Conservation (phyloP, 1,284 basidiomycete species). For the Marasmius tenuissimus region DNA sequence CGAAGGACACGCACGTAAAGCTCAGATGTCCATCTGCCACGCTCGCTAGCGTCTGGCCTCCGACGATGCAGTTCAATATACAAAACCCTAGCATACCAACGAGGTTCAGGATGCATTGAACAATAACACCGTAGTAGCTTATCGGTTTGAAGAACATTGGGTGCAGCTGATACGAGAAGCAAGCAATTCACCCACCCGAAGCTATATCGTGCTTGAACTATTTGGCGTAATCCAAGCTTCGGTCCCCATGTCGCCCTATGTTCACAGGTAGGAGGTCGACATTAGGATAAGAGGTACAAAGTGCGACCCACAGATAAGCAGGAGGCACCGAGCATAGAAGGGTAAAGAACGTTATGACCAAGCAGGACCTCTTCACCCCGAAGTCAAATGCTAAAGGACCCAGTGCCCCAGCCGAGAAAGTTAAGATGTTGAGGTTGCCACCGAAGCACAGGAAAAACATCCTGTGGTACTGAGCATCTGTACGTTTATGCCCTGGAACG, state of each 20-base stretch:
- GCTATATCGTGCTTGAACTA: constrained; percentile 79
- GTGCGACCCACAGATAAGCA: constrained; percentile 53
- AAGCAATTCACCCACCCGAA: constrained; percentile 58
- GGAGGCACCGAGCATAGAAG: constrained; percentile 53
- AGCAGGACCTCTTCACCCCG: constrained; percentile 66
- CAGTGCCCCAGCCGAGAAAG: constrained; percentile 77
- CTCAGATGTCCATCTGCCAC: constrained; percentile 63
- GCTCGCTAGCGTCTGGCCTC: constrained; percentile 76
- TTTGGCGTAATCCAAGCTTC: constrained; percentile 81
- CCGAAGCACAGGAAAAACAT: constrained; percentile 79
- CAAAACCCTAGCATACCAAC: constrained; percentile 70
- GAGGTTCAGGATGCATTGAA: constrained; percentile 67
- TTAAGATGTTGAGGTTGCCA: constrained; percentile 71
- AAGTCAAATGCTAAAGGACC: constrained; percentile 69
- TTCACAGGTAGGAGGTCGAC: background rate
- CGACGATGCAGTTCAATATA: constrained; percentile 77
- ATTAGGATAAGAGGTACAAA: background rate
- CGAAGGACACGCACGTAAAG: constrained; percentile 54
- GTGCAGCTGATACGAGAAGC: too few species aligned
- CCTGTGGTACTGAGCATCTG: constrained; percentile 59
- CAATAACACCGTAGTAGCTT: constrained; percentile 68
- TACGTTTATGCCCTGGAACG: background rate
- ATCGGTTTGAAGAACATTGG: background rate
- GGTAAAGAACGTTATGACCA: constrained; percentile 80
- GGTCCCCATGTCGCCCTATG: constrained; percentile 80